Base-by-base conservation (phyloP, 208 protist species). In the Leishmania amazonensis region DNA sequence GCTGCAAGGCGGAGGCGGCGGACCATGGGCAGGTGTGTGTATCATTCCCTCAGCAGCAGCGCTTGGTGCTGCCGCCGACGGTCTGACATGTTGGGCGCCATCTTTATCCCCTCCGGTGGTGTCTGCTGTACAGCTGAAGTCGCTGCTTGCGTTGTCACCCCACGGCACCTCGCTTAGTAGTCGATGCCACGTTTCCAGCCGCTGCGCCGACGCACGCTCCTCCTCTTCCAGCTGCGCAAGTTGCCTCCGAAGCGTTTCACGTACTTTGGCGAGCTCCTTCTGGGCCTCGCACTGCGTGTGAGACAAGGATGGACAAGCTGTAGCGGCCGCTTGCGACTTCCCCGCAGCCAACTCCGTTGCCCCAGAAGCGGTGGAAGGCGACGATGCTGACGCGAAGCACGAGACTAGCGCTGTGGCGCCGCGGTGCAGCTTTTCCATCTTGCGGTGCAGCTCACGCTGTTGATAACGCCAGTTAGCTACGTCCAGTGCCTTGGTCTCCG, bases 391-490 rank as follows among this genome's bases (percentile, higher is more conserved):
- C 24, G 58, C 38, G 17, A 64, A 84, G 67, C 65, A 83, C 21
- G 76, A 62, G 21, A 53, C 21, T 0, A 88, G 80, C 6, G 76
- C 79, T 35, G 67, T 74, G 6, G 79, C 75, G 21, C 88, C 88
- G 7, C 76, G 65, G 65, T 58, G 42, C 62, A 83, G 70, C 74
- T 79, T 76, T 62, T 73, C 80, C 45, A 87, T 47, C 40, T 83
- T 72, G 28, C 71, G 73, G 4, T 77, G 78, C 67, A 86, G 76
- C 9, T 51, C 67, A 5, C 74, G 79, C 38, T 87, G 86, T 76
- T 89, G 86, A 40, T 90, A 87, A 49, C 82, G 84, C 89, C 89
- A 95, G 79, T 95, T 90, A 75, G 89, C 89, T 5, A 85, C 28
- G n/a, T 88, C 86, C 1, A 90, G 64, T 19, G 85, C 87, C 58